Evolutionary conservation across 2,329 filamentous ascomycete species (phyloP).

Genomic region (Parastagonospora nodorum): DNA sequence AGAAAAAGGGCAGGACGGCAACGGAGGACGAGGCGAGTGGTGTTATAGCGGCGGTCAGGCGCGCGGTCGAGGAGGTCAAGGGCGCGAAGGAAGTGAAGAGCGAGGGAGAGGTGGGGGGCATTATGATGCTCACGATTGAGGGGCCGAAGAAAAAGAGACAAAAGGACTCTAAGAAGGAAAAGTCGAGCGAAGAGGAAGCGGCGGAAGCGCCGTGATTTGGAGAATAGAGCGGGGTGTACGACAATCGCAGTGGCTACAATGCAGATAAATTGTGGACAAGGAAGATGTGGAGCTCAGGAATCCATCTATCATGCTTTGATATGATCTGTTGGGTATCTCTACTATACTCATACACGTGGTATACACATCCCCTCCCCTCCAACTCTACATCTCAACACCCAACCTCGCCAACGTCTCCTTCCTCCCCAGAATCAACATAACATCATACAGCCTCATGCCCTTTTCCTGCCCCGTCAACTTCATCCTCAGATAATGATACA

Average conservation of each 20-base stretch:
- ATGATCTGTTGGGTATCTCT: too few relatives aligned
- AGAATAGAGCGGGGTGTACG: background rate
- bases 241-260: constrained; percentile 29
- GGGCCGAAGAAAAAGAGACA: constrained; percentile 29
- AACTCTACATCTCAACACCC: constrained; percentile 15
- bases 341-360: background rate
- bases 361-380: background rate
- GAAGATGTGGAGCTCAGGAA: too few relatives aligned
- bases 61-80: constrained; percentile 48
- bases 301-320: too few relatives aligned
- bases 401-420: constrained; percentile 37
- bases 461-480: constrained; percentile 37
- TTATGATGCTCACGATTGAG: constrained; percentile 40
- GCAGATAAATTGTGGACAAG: too few relatives aligned
- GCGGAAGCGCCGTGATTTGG: background rate
- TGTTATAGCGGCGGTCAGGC: constrained; percentile 59
- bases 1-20: constrained; percentile 65
- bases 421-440: constrained; percentile 42
- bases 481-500: constrained; percentile 42
- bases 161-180: constrained; percentile 8
- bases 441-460: constrained; percentile 42
- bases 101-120: constrained; percentile 35
- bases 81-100: constrained; percentile 32
- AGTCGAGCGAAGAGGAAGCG: background rate
- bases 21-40: constrained; percentile 61